A percentile compares a stretch with the other conserved stretches of the same genome.
Evolutionary conservation across 2,329 filamentous ascomycete species (phyloP).

Genomic region (Bipolaris sorokiniana): DNA sequence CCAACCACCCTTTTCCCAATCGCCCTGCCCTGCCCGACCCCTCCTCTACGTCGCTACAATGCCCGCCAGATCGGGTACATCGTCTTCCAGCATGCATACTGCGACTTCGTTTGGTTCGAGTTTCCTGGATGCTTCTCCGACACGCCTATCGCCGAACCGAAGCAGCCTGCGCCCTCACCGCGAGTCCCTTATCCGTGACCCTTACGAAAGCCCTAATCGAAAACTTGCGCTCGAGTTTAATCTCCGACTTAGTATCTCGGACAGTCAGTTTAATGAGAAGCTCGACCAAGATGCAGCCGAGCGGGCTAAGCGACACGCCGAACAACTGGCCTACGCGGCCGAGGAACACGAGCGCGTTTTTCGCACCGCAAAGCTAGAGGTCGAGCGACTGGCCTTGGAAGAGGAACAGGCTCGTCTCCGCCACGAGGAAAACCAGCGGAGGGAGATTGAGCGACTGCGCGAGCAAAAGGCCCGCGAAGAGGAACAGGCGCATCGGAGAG

Average conservation of each 20-base stretch:
- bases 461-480: constrained; percentile 53
- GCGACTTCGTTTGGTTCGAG: constrained; percentile 41
- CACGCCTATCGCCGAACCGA: constrained; percentile 42
- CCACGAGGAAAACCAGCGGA: constrained; percentile 45
- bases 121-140: constrained; percentile 39
- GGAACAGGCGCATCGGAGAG: constrained; percentile 42
- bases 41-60: constrained; percentile 23
- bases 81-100: constrained; percentile 46
- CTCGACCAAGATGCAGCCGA: constrained; percentile 69
- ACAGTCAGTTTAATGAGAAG: constrained; percentile 59
- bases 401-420: constrained; percentile 44
- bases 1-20: constrained; percentile 32
- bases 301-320: constrained; percentile 66
- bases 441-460: constrained; percentile 51
- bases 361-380: constrained; percentile 59
- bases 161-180: constrained; percentile 32
- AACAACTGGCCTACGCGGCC: constrained; percentile 70
- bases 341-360: constrained; percentile 70
- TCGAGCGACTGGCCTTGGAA: constrained; percentile 57
- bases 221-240: constrained; percentile 52
- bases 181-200: constrained; percentile 30
- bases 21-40: constrained; percentile 6
- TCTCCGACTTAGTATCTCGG: constrained; percentile 50
- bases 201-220: constrained; percentile 43
- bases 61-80: constrained; percentile 43